These are phyloP conservation scores for Primulina huaijiensis DNA, from an alignment of 257 asterid species.

Conservation along the genomic window DNA sequence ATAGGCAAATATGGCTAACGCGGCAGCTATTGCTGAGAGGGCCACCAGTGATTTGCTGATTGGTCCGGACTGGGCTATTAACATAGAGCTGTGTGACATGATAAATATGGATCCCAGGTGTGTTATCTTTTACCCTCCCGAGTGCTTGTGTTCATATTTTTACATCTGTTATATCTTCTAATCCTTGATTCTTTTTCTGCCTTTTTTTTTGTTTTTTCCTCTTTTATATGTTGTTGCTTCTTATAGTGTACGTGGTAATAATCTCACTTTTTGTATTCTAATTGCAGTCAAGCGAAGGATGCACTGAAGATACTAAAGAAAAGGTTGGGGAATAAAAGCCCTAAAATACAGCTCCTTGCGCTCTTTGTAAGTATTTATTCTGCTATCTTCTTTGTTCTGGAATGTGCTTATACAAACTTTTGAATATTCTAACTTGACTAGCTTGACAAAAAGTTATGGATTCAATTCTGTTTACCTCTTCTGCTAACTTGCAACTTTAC, in stretches of 20 bases:
- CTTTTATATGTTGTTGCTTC: background rate
- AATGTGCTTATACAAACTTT: background rate
- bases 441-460: background rate
- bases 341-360: conserved; percentile 84
- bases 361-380: conserved; percentile 64
- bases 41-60: conserved; percentile 88
- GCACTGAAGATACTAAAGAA: conserved; percentile 89
- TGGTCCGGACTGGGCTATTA: conserved; percentile 99
- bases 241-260: background rate
- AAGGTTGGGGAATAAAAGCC: conserved; percentile 75
- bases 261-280: conserved; percentile 24
- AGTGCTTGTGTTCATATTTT: background rate
- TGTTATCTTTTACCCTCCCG: conserved; percentile 5
- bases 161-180: background rate
- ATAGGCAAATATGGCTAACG: conserved; percentile 64
- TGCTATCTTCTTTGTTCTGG: conserved; percentile 6
- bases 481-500: conserved; percentile 9
- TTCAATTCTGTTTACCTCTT: conserved; percentile 1
- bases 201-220: background rate
- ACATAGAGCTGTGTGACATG: conserved; percentile 87
- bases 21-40: conserved; percentile 89
- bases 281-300: conserved; percentile 86
- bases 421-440: background rate
- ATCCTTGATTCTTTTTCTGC: background rate
- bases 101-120: conserved; percentile 84